Evolutionary conservation across 768 basidiomycete species (phyloP), one percentile per base, ranked within the genome.

Genomic region (Termitomyces sp.): DNA sequence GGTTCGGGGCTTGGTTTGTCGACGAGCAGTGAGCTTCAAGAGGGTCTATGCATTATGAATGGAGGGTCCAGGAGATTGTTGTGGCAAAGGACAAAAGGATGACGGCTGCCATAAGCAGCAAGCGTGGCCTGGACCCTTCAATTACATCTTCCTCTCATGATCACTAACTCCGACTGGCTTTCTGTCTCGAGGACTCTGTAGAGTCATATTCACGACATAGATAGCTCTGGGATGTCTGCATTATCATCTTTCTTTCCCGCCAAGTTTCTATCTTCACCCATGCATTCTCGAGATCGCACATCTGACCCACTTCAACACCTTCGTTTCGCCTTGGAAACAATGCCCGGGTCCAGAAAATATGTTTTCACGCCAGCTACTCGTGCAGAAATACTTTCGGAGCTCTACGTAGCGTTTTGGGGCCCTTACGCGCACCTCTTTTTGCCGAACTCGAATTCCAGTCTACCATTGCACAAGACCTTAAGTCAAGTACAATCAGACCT

Each of bases 381-480:
- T 45, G 84, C 87, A 48, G 88, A 91, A 67, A 88, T 92, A 25
- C 77, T 93, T n/a, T 79, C 82, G 23, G 90, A 89, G 62, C 79
- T 94, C 1, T 93, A 92, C 64, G 81, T 83, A 55, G 81, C 89
- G 3, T 89, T 94, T 73, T 91, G 90, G 86, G 91, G 89, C 1
- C 76, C 80, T 3, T 85, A 90, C 59, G 76, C 82, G 3, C 80
- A 86, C 56, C 73, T 88, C 45, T 94, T 94, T 69, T 75, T 92
- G 4, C 86, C 88, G 0, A 77, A 78, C 48, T 82, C 82, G 5
- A 83, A 82, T 58, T 74, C 79, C 0, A 83, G 81, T 60, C 73
- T 88, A 16, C 85, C 89, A 2, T 67, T 82, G 57, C 81, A 86
- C 57, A 71, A 78, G 40, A 79, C 86, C 4, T 75, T 94, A 16